Conservation (phyloP, 331 rosid species). For the Acacia concinna region DNA sequence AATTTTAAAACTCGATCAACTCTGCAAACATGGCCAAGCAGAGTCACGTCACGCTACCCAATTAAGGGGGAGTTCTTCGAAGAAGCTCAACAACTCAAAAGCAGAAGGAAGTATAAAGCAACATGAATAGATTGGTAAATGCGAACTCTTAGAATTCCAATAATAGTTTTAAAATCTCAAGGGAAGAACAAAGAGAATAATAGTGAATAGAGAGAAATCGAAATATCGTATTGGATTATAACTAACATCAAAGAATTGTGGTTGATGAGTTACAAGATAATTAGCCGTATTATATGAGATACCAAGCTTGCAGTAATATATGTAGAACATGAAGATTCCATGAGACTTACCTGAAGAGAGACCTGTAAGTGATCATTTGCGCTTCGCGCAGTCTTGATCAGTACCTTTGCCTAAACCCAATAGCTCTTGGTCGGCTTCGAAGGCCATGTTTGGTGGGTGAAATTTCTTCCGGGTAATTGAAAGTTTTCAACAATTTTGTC, state of each 20-base stretch:
- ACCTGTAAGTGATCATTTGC: slow-evolving; percentile 51
- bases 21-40: slow-evolving; percentile 41
- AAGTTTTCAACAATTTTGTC: too few relatives aligned
- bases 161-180: background rate
- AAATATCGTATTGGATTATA: background rate
- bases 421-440: background rate
- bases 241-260: background rate
- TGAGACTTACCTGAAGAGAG: slow-evolving; percentile 49
- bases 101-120: background rate
- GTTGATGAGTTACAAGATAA: background rate
- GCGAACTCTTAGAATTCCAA: background rate
- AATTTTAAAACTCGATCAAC: slow-evolving; percentile 52
- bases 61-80: background rate
- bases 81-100: background rate
- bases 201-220: background rate
- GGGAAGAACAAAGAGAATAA: background rate
- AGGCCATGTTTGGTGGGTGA: too few relatives aligned
- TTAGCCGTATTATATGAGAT: background rate
- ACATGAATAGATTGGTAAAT: background rate
- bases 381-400: background rate
- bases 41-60: background rate
- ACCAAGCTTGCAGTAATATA: background rate
- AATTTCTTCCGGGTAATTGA: too few relatives aligned
- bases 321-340: background rate
- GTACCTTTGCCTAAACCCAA: background rate